Percentiles rank a stretch among this genome's conserved stretches.
phyloP scores from a whole-genome alignment of 1,284 basidiomycete genomes.

The Ustilago cynodontis region DNA sequence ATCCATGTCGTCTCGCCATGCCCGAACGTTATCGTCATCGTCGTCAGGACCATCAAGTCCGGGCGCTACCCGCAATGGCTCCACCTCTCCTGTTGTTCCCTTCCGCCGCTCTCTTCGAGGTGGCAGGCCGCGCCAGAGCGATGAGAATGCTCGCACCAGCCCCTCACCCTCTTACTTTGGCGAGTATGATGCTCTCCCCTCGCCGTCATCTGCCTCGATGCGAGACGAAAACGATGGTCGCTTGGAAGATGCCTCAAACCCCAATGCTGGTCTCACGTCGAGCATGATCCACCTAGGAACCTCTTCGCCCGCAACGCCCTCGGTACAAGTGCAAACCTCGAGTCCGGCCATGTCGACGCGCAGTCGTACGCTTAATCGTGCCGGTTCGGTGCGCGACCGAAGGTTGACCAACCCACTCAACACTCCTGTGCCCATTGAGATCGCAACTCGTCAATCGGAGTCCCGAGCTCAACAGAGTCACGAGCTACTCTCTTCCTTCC shows the following conservation, averaged over 20 bases:
- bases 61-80: constrained; percentile 32
- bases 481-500: constrained; percentile 9
- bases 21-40: constrained; percentile 29
- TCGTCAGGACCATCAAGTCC: constrained; percentile 42
- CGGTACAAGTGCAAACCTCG: constrained; percentile 23
- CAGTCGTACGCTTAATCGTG: constrained; percentile 38
- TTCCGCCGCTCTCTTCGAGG: constrained; percentile 38
- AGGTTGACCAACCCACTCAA: constrained; percentile 43
- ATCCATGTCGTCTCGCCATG: constrained; percentile 24
- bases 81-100: constrained; percentile 33
- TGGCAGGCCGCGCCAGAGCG: constrained; percentile 31
- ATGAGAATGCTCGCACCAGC: constrained; percentile 45
- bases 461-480: not conserved
- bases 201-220: constrained; percentile 19
- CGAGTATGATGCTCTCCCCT: constrained; percentile 32
- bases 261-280: constrained; percentile 22
- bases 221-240: constrained; percentile 18
- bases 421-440: constrained; percentile 22
- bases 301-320: constrained; percentile 23
- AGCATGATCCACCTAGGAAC: constrained; percentile 34
- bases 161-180: constrained; percentile 43
- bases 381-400: constrained; percentile 27
- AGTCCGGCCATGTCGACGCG: constrained; percentile 52
- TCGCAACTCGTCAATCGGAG: constrained; percentile 3
- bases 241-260: constrained; percentile 15